Percentiles rank a stretch among this genome's conserved stretches.
Evolutionary conservation across 768 basidiomycete species (phyloP).

Genomic region (Agaricus subrufescens): DNA sequence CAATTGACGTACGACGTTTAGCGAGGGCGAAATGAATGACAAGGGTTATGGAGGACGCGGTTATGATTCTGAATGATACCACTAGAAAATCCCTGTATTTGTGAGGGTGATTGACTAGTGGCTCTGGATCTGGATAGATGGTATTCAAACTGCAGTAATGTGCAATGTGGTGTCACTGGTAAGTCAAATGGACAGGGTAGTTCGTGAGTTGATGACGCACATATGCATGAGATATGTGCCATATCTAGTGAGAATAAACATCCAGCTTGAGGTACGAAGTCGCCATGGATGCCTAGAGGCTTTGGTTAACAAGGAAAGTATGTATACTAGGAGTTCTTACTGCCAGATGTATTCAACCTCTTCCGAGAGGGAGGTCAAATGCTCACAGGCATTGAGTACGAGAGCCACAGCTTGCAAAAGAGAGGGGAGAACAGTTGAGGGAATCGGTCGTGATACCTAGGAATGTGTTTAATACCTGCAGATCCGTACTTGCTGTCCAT

Average conservation of each 20-base stretch:
- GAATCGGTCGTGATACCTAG: neutral
- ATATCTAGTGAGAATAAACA: slow-evolving; percentile 4
- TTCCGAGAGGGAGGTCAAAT: neutral
- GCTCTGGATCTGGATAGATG: too few relatives aligned
- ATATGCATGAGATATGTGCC: neutral
- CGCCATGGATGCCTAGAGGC: neutral
- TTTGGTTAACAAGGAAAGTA: neutral
- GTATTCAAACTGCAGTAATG: too few relatives aligned
- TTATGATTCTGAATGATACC: too few relatives aligned
- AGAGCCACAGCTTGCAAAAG: neutral
- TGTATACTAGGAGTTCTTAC: neutral
- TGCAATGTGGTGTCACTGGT: too few relatives aligned
- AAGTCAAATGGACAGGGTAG: too few relatives aligned
- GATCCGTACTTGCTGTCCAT: too few relatives aligned
- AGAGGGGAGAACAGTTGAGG: neutral
- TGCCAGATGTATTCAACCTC: neutral
- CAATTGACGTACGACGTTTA: slow-evolving; percentile 4
- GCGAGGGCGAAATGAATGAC: neutral
- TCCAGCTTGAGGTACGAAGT: neutral
- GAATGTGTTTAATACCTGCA: too few relatives aligned
- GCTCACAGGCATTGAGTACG: neutral
- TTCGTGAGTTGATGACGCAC: neutral
- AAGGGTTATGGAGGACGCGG: neutral
- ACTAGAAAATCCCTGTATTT: too few relatives aligned
- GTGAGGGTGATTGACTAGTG: too few relatives aligned